Percentiles rank a stretch among this genome's conserved stretches.
Conservation (phyloP, 108 stramenopile species). For the Fragilaria radians region DNA sequence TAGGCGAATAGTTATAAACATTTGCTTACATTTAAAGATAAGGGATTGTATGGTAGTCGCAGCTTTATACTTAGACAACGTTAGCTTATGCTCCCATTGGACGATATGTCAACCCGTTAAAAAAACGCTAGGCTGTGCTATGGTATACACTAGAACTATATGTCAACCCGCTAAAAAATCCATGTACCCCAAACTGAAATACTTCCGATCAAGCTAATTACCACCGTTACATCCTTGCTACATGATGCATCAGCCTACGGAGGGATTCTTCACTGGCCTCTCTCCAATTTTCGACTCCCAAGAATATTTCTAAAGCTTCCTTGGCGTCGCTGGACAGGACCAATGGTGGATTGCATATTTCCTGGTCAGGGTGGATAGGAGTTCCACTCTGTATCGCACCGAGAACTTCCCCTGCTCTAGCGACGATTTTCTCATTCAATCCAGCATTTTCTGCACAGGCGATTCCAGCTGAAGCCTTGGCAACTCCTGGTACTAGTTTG, state of each 20-base stretch:
- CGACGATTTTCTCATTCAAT: conserved; percentile 42
- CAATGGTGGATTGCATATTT: conserved; percentile 8
- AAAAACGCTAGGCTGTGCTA: too few species aligned
- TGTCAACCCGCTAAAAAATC: too few species aligned
- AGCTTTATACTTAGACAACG: too few species aligned
- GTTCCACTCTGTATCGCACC: conserved; percentile 43
- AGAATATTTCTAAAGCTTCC: neutral
- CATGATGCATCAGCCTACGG: neutral
- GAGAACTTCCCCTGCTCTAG: conserved; percentile 64
- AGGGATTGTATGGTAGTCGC: too few species aligned
- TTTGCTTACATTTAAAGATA: too few species aligned
- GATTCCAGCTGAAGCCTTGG: conserved; percentile 85
- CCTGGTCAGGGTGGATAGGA: conserved; percentile 46
- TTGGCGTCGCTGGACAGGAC: neutral
- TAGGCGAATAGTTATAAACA: too few species aligned
- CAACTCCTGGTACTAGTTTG: conserved; percentile 83
- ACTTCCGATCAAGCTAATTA: too few species aligned
- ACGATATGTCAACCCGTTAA: too few species aligned
- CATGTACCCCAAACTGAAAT: too few species aligned
- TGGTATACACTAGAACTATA: too few species aligned
- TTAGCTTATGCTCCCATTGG: too few species aligned
- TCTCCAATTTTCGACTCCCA: neutral
- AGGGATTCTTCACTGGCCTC: neutral
- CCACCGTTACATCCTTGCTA: neutral
- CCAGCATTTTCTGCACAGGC: conserved; percentile 90